Percentiles rank a stretch among this genome's conserved stretches.
phyloP scores from a whole-genome alignment of 75 land plant species.

The Sequoiadendron giganteum region DNA sequence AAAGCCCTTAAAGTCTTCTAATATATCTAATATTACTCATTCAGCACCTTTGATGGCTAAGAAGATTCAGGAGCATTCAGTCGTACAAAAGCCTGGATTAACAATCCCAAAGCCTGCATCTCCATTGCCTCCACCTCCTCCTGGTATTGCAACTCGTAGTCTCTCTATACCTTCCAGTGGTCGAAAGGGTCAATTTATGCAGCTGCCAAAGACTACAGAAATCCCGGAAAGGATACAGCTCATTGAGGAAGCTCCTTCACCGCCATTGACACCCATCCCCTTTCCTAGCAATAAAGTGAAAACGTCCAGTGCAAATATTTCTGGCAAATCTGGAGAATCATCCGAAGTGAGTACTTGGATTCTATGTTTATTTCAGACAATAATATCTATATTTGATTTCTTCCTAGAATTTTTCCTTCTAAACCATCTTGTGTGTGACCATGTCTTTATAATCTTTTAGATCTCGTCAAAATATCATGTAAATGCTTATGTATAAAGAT shows the following conservation, averaged over 20 bases:
- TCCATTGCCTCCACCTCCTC: constrained; percentile 55
- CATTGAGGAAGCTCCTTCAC: constrained; percentile 28
- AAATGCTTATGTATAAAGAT: background rate
- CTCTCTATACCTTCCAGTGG: constrained; percentile 49
- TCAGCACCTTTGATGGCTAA: constrained; percentile 55
- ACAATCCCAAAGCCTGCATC: constrained; percentile 31
- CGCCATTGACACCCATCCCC: constrained; percentile 48
- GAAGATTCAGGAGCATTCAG: constrained; percentile 9
- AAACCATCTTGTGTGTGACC: background rate
- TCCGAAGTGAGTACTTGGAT: constrained; percentile 8
- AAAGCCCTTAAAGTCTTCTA: constrained; percentile 17
- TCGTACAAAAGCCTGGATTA: constrained; percentile 5
- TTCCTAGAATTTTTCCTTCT: background rate
- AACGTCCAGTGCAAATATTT: background rate
- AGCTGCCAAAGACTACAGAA: constrained; percentile 24
- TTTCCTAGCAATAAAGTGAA: constrained; percentile 15
- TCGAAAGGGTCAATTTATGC: constrained; percentile 24
- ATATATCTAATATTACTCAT: constrained; percentile 30
- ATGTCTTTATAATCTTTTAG: background rate
- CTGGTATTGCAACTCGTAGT: constrained; percentile 35
- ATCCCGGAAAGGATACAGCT: constrained; percentile 13
- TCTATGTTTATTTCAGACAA: background rate
- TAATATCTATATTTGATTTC: background rate
- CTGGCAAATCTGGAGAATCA: background rate
- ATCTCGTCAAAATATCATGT: background rate